Base-by-base conservation (phyloP, 352 stramenopile genomes). In the Pythium aquatile region DNA sequence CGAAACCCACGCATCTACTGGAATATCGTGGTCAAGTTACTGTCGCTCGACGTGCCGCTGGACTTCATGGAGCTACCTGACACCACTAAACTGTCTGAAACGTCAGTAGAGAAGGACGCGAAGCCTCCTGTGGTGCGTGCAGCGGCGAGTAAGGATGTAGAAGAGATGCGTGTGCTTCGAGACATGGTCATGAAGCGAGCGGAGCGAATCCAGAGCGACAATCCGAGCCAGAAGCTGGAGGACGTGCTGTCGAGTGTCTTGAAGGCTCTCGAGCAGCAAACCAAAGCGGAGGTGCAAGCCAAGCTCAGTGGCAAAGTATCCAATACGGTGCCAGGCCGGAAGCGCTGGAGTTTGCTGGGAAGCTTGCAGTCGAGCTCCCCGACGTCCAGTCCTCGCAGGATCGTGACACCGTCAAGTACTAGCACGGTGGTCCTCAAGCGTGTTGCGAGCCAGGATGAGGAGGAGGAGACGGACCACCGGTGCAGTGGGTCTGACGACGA, bases 21-120 rank as follows among this genome's bases (percentile, higher is more conserved):
- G 78, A 86, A 86, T 56, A 74, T 86, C 16, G 73, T 84, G 16
- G 69, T 86, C 30, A 84, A 86, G 66, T 39, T 83, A 29, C 65
- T 86, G 30, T 68, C 71, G 52, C 62, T 86, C 3, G 68, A 70
- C 16, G 77, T 72, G 24, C 73, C 75, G 20, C 37, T 86, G 8
- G 65, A 82, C 59, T 83, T 84, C 59, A 58, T 84, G 58, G 61
- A 81, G 30, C 60, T 84, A 5, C 76, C 76, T 1, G 70, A 76
- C 30, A 73, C 58, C 44, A 72, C 58, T 48, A 33, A 54, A 14
- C 13, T 10, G 7, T 5, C n/a, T 16, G 29, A 60, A 4, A 10
- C 10, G 17, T 5, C 35, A 2, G 24, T n/a, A 8, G 26, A 39
- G 3, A 24, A n/a, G 9, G 8, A 39, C n/a, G 14, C 24, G 8